These are phyloP conservation scores for Emergomyces orientalis DNA, from an alignment of 2,329 filamentous ascomycete genomes.

Conservation along the genomic window DNA sequence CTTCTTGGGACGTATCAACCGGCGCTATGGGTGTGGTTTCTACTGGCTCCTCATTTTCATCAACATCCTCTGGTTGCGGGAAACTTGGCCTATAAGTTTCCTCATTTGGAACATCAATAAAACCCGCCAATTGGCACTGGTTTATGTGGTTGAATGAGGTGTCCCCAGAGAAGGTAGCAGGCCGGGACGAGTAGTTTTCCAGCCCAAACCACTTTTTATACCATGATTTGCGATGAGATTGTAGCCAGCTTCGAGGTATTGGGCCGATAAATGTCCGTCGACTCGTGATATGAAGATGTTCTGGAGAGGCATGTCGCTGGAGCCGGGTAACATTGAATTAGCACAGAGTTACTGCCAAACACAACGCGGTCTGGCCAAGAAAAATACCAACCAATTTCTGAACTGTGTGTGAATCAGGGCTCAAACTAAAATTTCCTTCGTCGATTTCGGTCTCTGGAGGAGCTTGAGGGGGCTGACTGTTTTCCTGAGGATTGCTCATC, in stretches of 20 bases:
- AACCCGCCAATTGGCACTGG: slow-evolving; percentile 25
- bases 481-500: slow-evolving; percentile 11
- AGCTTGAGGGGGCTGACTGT: slow-evolving; percentile 12
- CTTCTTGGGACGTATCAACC: slow-evolving; percentile 9
- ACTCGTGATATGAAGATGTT: slow-evolving; percentile 53
- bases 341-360: slow-evolving; percentile 7
- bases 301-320: slow-evolving; percentile 51
- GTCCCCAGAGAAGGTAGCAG: slow-evolving; percentile 45
- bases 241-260: slow-evolving; percentile 56
- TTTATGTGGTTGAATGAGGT: slow-evolving; percentile 31
- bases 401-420: slow-evolving; percentile 45
- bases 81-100: slow-evolving; percentile 23
- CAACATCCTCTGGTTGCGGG: slow-evolving; percentile 27
- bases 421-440: slow-evolving; percentile 30
- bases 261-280: slow-evolving; percentile 57
- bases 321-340: not conserved
- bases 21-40: slow-evolving; percentile 11
- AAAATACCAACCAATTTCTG: slow-evolving; percentile 41
- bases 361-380: not conserved
- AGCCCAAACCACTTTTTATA: slow-evolving; percentile 42
- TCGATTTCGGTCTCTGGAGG: slow-evolving; percentile 9
- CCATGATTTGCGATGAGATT: slow-evolving; percentile 54
- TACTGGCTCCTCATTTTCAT: slow-evolving; percentile 18
- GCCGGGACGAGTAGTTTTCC: slow-evolving; percentile 39
- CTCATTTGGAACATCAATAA: slow-evolving; percentile 23